Evolutionary conservation across 2,329 filamentous ascomycete genomes (phyloP).

Genomic region (Hypocrella siamensis): DNA sequence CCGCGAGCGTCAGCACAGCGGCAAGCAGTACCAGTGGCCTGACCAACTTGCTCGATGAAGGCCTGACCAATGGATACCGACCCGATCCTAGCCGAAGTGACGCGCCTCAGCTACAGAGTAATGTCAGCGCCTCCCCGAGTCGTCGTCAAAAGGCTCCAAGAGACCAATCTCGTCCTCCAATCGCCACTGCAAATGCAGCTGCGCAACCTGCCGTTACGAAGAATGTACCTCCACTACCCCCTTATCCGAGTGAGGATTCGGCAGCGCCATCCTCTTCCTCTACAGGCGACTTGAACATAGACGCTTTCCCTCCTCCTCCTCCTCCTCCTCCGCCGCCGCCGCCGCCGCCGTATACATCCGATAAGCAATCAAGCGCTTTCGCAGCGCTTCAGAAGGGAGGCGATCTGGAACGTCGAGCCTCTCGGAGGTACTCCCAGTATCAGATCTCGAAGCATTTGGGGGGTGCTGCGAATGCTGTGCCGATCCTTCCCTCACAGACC

Average conservation of each 20-base stretch:
- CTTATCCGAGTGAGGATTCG: conserved; percentile 50
- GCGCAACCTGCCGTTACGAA: conserved; percentile 59
- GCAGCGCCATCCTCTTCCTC: conserved; percentile 25
- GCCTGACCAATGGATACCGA: conserved; percentile 36
- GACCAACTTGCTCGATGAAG: conserved; percentile 44
- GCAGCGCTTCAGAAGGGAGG: conserved; percentile 83
- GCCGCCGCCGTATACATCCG: no score
- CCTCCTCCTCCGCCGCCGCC: conserved; percentile 54
- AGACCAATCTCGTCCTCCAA: conserved; percentile 34
- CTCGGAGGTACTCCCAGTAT: conserved; percentile 85
- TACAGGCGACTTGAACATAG: conserved; percentile 35
- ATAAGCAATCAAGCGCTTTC: conserved; percentile 77
- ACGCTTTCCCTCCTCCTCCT: conserved; percentile 58
- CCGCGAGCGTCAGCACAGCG: conserved; percentile 42
- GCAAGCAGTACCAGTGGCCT: conserved; percentile 39
- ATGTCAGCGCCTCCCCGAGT: conserved; percentile 25
- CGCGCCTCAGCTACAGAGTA: conserved; percentile 10
- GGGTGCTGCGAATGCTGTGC: conserved; percentile 63
- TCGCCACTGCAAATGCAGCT: conserved; percentile 30
- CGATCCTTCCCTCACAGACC: conserved; percentile 71
- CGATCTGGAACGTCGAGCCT: conserved; percentile 82
- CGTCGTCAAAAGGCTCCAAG: conserved; percentile 30
- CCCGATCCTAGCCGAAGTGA: conserved; percentile 19
- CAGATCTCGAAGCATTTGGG: conserved; percentile 93
- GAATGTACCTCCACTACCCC: conserved; percentile 57